These are phyloP conservation scores for Plectosphaerella sp. DNA, from an alignment of 2,329 filamentous ascomycete genomes.

Conservation along the genomic window DNA sequence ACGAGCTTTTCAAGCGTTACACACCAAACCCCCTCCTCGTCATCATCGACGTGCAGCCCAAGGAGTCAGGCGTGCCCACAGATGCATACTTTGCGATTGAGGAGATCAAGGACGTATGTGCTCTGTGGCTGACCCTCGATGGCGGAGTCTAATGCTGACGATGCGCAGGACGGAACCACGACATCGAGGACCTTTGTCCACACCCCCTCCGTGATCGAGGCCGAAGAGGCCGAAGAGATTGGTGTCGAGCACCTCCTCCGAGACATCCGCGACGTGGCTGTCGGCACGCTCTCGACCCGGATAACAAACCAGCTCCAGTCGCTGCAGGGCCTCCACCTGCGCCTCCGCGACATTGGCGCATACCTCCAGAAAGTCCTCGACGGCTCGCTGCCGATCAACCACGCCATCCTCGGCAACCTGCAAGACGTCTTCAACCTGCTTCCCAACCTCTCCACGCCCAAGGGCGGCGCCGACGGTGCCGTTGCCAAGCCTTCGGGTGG, in stretches of 20 bases:
- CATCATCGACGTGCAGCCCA: slow-evolving; percentile 97
- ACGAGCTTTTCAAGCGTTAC: slow-evolving; percentile 99
- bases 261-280: slow-evolving; percentile 96
- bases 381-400: slow-evolving; percentile 89
- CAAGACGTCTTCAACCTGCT: slow-evolving; percentile 99
- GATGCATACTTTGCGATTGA: slow-evolving; percentile 99
- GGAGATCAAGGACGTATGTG: slow-evolving; percentile 94
- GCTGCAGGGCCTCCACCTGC: slow-evolving; percentile 89
- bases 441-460: slow-evolving; percentile 87
- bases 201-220: slow-evolving; percentile 96
- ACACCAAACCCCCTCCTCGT: slow-evolving; percentile 93
- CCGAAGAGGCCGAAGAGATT: slow-evolving; percentile 98
- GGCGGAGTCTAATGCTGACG: slow-evolving; percentile 5
- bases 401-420: slow-evolving; percentile 95
- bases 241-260: slow-evolving; percentile 96
- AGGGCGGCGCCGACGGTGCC: slow-evolving; percentile 45
- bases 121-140: background rate
- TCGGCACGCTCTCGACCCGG: slow-evolving; percentile 91
- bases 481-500: slow-evolving; percentile 60
- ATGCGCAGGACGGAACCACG: slow-evolving; percentile 81
- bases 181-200: slow-evolving; percentile 97
- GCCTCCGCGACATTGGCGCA: slow-evolving; percentile 88
- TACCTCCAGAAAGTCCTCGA: slow-evolving; percentile 97
- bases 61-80: slow-evolving; percentile 94
- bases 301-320: slow-evolving; percentile 98